phyloP scores from a whole-genome alignment of 805 yeast species.

The Candida multigemmis region DNA sequence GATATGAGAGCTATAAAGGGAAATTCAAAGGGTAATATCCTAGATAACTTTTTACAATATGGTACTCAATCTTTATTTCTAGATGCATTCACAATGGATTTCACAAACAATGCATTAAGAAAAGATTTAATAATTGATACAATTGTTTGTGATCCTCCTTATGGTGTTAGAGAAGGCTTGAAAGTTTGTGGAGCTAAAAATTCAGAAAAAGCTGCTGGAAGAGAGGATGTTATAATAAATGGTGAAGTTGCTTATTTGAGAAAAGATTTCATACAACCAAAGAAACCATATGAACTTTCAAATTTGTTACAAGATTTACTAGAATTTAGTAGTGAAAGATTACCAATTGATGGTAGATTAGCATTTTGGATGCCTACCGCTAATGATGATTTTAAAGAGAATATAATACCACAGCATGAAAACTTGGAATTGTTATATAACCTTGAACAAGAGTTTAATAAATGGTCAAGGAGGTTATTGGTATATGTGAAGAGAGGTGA shows the following conservation, averaged over 20 bases:
- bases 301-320: slow-evolving; percentile 70
- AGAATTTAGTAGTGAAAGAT: slow-evolving; percentile 58
- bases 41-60: slow-evolving; percentile 70
- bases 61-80: slow-evolving; percentile 46
- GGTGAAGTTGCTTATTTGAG: slow-evolving; percentile 72
- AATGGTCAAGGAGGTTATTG: slow-evolving; percentile 84
- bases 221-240: slow-evolving; percentile 65
- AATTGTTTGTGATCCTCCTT: slow-evolving; percentile 94
- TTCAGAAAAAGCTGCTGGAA: slow-evolving; percentile 59
- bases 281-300: slow-evolving; percentile 80
- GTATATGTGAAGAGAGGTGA: slow-evolving; percentile 64
- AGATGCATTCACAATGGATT: slow-evolving; percentile 87
- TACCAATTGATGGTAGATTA: slow-evolving; percentile 70
- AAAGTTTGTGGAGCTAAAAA: slow-evolving; percentile 81
- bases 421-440: slow-evolving; percentile 61
- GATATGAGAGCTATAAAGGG: slow-evolving; percentile 78
- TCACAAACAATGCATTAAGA: slow-evolving; percentile 82
- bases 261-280: slow-evolving; percentile 84
- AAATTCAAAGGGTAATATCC: slow-evolving; percentile 42
- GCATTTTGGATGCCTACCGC: slow-evolving; percentile 99
- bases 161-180: slow-evolving; percentile 93
- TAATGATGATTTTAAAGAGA: slow-evolving; percentile 66
- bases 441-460: slow-evolving; percentile 81
- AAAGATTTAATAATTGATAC: slow-evolving; percentile 55
- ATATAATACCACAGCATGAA: slow-evolving; percentile 71